These are phyloP conservation scores for Penicillium simplicissimum DNA, from an alignment of 495 filamentous ascomycete genomes.

Conservation along the genomic window DNA sequence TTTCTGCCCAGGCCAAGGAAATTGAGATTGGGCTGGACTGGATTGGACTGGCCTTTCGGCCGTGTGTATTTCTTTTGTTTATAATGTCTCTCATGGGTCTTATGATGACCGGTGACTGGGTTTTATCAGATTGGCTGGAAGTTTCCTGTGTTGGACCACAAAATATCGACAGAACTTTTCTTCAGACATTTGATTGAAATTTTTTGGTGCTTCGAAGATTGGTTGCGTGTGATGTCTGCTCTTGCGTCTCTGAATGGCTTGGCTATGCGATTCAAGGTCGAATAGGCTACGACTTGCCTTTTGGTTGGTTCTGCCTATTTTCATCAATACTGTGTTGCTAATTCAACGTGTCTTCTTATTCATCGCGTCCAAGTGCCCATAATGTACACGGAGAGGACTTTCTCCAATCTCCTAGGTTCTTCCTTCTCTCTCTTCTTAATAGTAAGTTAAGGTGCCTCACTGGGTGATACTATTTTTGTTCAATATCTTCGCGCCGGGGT, in stretches of 20 bases:
- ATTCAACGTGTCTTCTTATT: no score
- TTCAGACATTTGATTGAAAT: background rate
- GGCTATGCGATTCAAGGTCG: background rate
- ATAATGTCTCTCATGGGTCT: background rate
- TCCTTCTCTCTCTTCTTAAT: no score
- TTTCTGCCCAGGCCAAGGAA: background rate
- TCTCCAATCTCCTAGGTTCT: no score
- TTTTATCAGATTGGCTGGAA: slow-evolving; percentile 14
- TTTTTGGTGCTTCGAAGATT: background rate
- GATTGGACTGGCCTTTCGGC: background rate
- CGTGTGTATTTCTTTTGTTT: slow-evolving; percentile 4
- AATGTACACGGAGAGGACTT: no score
- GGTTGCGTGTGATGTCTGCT: background rate
- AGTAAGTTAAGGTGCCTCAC: no score
- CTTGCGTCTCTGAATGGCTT: background rate
- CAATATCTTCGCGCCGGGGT: no score
- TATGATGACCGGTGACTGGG: background rate
- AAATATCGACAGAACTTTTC: slow-evolving; percentile 16
- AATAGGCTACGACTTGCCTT: no score
- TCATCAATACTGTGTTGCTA: no score
- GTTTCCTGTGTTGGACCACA: slow-evolving; percentile 9
- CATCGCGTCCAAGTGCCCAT: no score
- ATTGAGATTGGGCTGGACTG: background rate
- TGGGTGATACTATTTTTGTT: no score
- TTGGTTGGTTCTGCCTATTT: no score